Percentiles rank a stretch among this genome's conserved stretches.
Evolutionary conservation across 2,329 filamentous ascomycete species (phyloP).

Genomic region (Lachnellula willkommii): DNA sequence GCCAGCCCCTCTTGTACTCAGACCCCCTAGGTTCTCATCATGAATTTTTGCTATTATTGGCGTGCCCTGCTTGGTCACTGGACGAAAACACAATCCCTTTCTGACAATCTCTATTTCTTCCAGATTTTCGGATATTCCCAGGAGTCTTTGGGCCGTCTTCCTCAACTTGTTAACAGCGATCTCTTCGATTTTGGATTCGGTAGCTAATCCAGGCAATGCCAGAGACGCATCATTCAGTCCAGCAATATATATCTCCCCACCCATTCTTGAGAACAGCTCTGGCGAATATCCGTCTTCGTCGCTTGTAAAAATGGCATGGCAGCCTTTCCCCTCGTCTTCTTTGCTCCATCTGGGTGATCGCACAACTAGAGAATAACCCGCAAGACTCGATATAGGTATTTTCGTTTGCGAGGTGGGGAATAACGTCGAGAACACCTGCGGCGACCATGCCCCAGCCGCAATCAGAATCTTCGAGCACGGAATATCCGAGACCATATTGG

Average conservation of each 20-base stretch:
- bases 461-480: slow-evolving; percentile 62
- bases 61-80: slow-evolving; percentile 57
- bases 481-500: slow-evolving; percentile 45
- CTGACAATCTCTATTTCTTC: slow-evolving; percentile 56
- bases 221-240: slow-evolving; percentile 61
- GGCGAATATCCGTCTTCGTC: slow-evolving; percentile 58
- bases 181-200: slow-evolving; percentile 42
- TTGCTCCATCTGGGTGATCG: slow-evolving; percentile 50
- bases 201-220: slow-evolving; percentile 53
- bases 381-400: slow-evolving; percentile 57
- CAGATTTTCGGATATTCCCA: slow-evolving; percentile 40
- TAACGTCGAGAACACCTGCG: slow-evolving; percentile 56
- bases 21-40: slow-evolving; percentile 49
- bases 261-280: slow-evolving; percentile 63
- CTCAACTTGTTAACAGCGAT: slow-evolving; percentile 46
- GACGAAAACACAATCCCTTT: slow-evolving; percentile 67
- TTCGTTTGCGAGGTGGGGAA: slow-evolving; percentile 51
- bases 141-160: slow-evolving; percentile 42
- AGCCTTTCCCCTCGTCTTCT: slow-evolving; percentile 42
- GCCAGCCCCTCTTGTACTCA: slow-evolving; percentile 34
- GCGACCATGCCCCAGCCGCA: slow-evolving; percentile 67
- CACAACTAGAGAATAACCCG: slow-evolving; percentile 68
- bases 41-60: slow-evolving; percentile 58
- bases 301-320: slow-evolving; percentile 65
- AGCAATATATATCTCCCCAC: slow-evolving; percentile 66